A percentile compares a stretch with the other conserved stretches of the same genome.
phyloP scores from a whole-genome alignment of 2,329 filamentous ascomycete species.

The Epichloe amarillans region DNA sequence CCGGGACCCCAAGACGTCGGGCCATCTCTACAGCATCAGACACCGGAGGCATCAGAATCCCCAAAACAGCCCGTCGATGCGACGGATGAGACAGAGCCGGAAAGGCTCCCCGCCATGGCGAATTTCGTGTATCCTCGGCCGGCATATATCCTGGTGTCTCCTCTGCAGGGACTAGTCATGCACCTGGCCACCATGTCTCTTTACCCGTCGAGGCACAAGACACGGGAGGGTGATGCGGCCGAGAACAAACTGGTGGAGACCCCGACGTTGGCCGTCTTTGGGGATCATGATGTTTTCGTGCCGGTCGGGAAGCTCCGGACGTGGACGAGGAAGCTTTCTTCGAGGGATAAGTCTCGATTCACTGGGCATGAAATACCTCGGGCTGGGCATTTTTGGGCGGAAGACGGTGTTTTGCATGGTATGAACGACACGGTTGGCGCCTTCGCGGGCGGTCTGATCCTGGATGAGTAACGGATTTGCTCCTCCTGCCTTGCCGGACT shows the following conservation, averaged over 20 bases:
- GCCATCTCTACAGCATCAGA: too few relatives aligned
- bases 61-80: background rate
- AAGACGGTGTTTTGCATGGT: constrained; percentile 31
- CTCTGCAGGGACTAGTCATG: constrained; percentile 46
- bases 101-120: constrained; percentile 18
- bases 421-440: constrained; percentile 14
- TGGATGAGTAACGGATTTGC: too few relatives aligned
- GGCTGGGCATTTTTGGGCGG: constrained; percentile 52
- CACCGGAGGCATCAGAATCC: background rate
- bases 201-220: constrained; percentile 18
- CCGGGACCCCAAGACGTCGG: too few relatives aligned
- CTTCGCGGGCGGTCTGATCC: constrained; percentile 14
- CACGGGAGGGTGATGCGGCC: constrained; percentile 18
- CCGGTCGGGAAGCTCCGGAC: constrained; percentile 47
- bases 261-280: constrained; percentile 58
- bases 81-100: constrained; percentile 3
- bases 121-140: constrained; percentile 24
- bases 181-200: constrained; percentile 50
- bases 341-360: constrained; percentile 31
- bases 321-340: constrained; percentile 48
- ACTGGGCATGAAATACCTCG: constrained; percentile 32
- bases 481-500: too few relatives aligned
- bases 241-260: constrained; percentile 45
- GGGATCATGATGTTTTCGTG: constrained; percentile 62
- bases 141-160: constrained; percentile 55